A percentile compares a stretch with the other conserved stretches of the same genome.
Evolutionary conservation across 1,284 basidiomycete species (phyloP).

Genomic region (Trichosporon sp.): DNA sequence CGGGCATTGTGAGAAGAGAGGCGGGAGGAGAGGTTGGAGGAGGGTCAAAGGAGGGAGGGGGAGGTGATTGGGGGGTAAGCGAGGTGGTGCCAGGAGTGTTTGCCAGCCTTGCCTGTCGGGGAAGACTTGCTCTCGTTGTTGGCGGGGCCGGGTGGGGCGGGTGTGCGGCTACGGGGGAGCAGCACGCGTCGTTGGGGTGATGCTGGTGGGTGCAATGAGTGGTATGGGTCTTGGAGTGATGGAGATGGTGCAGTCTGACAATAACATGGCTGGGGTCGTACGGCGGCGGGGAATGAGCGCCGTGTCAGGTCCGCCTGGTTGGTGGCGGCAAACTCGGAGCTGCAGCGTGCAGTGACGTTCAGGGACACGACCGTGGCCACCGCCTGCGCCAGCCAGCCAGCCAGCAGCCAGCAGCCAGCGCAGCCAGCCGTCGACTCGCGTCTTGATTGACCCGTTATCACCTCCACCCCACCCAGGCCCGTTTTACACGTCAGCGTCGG

Average conservation of each 20-base stretch:
- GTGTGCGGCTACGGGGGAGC: not conserved
- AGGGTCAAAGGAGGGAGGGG: not conserved
- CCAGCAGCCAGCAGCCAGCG: not conserved
- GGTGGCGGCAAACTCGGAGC: slow-evolving; percentile 3
- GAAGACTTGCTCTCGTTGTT: not conserved
- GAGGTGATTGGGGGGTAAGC: not conserved
- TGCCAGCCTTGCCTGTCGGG: not conserved
- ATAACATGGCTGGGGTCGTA: not conserved
- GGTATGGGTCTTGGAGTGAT: not conserved
- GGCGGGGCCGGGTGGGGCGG: not conserved
- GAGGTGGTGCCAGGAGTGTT: not conserved
- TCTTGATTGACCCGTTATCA: not conserved
- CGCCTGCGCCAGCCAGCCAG: not conserved
- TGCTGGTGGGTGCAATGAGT: not conserved
- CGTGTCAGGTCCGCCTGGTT: slow-evolving; percentile 3
- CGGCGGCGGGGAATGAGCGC: slow-evolving; percentile 6
- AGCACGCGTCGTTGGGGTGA: not conserved
- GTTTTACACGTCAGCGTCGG: too few species aligned
- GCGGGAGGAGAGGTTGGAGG: not conserved
- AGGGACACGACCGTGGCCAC: not conserved
- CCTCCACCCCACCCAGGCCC: not conserved
- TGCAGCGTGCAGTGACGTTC: not conserved
- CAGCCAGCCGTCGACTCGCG: not conserved
- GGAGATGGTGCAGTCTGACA: not conserved
- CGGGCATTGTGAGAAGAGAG: slow-evolving; percentile 16